Evolutionary conservation across 2,329 filamentous ascomycete species (phyloP).

Genomic region (Ramichloridium luteum): DNA sequence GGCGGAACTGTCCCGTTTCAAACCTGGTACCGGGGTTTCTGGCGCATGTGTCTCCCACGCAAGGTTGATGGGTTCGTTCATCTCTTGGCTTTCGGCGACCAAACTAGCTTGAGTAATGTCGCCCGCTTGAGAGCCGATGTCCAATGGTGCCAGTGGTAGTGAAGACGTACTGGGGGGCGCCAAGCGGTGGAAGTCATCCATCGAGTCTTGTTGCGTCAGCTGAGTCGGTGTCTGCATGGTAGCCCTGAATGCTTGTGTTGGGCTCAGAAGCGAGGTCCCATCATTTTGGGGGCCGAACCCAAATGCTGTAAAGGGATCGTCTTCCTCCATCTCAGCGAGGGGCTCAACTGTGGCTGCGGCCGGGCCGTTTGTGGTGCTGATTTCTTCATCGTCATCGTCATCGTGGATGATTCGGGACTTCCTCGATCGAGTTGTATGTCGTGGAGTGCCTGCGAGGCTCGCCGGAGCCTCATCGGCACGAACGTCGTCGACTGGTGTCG

Average conservation of each 20-base stretch:
- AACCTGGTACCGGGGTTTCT: slow-evolving; percentile 17
- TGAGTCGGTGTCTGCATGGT: slow-evolving; percentile 27
- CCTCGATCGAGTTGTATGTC: slow-evolving; percentile 6
- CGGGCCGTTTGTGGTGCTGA: no score
- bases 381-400: slow-evolving; percentile 22
- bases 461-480: not conserved
- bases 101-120: slow-evolving; percentile 11
- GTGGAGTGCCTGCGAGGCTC: not conserved
- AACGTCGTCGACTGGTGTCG: slow-evolving; percentile 4
- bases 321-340: slow-evolving; percentile 8
- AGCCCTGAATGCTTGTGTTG: slow-evolving; percentile 25
- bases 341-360: no score
- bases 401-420: slow-evolving; percentile 23
- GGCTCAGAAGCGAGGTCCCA: slow-evolving; percentile 20
- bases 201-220: slow-evolving; percentile 31
- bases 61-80: slow-evolving; percentile 27
- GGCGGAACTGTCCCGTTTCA: slow-evolving; percentile 13
- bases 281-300: slow-evolving; percentile 16
- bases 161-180: slow-evolving; percentile 21
- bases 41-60: slow-evolving; percentile 23
- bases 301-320: slow-evolving; percentile 25
- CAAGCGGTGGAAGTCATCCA: slow-evolving; percentile 23
- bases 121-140: slow-evolving; percentile 8
- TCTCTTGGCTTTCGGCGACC: slow-evolving; percentile 16
- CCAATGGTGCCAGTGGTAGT: slow-evolving; percentile 14